Percentiles rank a stretch among this genome's conserved stretches.
phyloP scores from a whole-genome alignment of 768 basidiomycete species.

The Hemileccinum impolitum region DNA sequence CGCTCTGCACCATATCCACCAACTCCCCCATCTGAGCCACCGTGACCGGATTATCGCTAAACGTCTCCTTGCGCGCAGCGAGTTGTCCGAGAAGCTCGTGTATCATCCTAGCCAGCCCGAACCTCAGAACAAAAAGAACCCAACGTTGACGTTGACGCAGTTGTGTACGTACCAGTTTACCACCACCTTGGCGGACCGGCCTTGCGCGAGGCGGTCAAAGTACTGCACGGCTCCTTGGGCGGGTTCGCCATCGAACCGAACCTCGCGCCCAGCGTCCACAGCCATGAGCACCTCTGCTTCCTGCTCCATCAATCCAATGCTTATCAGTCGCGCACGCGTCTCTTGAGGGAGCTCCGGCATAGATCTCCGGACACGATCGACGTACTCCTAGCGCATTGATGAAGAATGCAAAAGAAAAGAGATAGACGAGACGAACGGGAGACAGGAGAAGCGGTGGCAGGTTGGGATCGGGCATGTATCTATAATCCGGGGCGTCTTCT shows the following conservation, averaged over 20 bases:
- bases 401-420: not conserved
- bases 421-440: slow-evolving; percentile 34
- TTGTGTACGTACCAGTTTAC: slow-evolving; percentile 71
- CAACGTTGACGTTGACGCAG: too few species aligned
- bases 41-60: slow-evolving; percentile 58
- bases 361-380: slow-evolving; percentile 44
- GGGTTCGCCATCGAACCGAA: slow-evolving; percentile 57
- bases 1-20: slow-evolving; percentile 67
- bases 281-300: slow-evolving; percentile 76
- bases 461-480: slow-evolving; percentile 98
- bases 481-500: slow-evolving; percentile 93
- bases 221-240: slow-evolving; percentile 62
- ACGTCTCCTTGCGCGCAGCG: slow-evolving; percentile 51
- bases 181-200: slow-evolving; percentile 63
- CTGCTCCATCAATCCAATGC: slow-evolving; percentile 51
- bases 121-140: too few species aligned
- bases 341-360: slow-evolving; percentile 79
- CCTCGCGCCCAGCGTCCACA: slow-evolving; percentile 63
- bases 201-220: slow-evolving; percentile 65
- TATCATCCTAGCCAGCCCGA: slow-evolving; percentile 59
- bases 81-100: slow-evolving; percentile 86
- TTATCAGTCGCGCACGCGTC: slow-evolving; percentile 55
- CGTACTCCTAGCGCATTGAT: slow-evolving; percentile 49
- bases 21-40: slow-evolving; percentile 68
- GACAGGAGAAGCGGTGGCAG: slow-evolving; percentile 68